A percentile compares a stretch with the other conserved stretches of the same genome.
Evolutionary conservation across 371 early-diverging fungal species (phyloP).

Genomic region (Smittium mucronatum): DNA sequence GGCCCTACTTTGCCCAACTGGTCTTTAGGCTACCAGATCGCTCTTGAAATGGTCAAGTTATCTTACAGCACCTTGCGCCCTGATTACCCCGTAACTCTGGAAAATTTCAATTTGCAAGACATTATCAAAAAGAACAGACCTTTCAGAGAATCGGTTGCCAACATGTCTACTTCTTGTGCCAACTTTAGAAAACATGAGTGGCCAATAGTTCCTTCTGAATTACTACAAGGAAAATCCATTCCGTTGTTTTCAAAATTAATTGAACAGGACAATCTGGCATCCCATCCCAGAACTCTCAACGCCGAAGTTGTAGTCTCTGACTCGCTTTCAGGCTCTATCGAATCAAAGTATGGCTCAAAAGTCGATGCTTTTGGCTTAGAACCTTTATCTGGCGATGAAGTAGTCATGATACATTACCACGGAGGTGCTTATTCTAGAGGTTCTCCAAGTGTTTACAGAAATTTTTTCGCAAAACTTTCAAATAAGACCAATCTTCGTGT

Average conservation of each 20-base stretch:
- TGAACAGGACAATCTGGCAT: neutral
- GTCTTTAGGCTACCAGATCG: neutral
- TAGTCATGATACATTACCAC: slow-evolving; percentile 20
- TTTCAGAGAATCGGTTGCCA: neutral
- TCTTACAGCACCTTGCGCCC: neutral
- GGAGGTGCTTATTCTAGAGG: slow-evolving; percentile 25
- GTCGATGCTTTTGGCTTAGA: slow-evolving; percentile 3
- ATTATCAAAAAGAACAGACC: neutral
- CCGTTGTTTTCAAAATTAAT: neutral
- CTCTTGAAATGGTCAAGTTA: neutral
- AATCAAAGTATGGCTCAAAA: neutral
- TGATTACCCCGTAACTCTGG: neutral
- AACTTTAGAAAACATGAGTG: slow-evolving; percentile 1
- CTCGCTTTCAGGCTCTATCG: neutral
- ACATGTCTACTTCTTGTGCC: neutral
- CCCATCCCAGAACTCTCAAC: neutral
- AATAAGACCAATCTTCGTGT: slow-evolving; percentile 8
- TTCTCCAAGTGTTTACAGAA: slow-evolving; percentile 17
- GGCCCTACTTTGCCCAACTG: neutral
- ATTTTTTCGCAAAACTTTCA: slow-evolving; percentile 9
- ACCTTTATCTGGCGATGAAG: slow-evolving; percentile 15
- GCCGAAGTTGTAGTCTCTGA: slow-evolving; percentile 7
- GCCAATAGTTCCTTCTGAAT: neutral
- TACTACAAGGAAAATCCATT: neutral
- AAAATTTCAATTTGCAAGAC: neutral